Percentiles rank a stretch among this genome's conserved stretches.
phyloP scores from a whole-genome alignment of 352 stramenopile species.

The Elongisporangium prolatum region DNA sequence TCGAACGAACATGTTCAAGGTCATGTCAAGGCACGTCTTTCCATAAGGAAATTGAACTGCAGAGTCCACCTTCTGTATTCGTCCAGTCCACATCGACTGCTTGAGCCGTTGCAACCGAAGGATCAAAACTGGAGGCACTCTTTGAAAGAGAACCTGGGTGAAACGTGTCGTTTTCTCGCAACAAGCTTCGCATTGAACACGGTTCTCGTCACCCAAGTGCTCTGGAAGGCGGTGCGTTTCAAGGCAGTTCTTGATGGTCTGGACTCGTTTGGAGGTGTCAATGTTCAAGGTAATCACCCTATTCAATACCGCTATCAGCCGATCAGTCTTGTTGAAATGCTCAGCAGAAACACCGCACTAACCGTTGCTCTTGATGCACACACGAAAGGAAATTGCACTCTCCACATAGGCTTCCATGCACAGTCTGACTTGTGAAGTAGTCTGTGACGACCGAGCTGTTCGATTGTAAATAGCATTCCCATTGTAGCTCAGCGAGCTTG shows the following conservation, averaged over 20 bases:
- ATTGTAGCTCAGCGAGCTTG: slow-evolving; percentile 52
- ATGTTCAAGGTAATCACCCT: slow-evolving; percentile 68
- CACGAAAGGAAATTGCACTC: slow-evolving; percentile 69
- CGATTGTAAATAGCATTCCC: slow-evolving; percentile 46
- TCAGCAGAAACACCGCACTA: not conserved
- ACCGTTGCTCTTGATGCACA: slow-evolving; percentile 57
- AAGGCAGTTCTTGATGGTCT: slow-evolving; percentile 52
- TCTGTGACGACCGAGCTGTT: slow-evolving; percentile 68
- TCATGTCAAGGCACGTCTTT: slow-evolving; percentile 48
- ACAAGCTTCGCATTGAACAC: slow-evolving; percentile 63
- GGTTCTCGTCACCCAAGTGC: slow-evolving; percentile 54
- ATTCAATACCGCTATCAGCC: not conserved
- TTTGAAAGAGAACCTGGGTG: slow-evolving; percentile 72
- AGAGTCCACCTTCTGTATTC: slow-evolving; percentile 48
- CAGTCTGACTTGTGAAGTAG: slow-evolving; percentile 67
- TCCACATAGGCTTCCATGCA: slow-evolving; percentile 74
- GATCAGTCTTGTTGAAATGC: not conserved
- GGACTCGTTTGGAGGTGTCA: slow-evolving; percentile 20
- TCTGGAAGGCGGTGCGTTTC: slow-evolving; percentile 49
- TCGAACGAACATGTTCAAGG: slow-evolving; percentile 57
- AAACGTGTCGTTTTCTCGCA: slow-evolving; percentile 69
- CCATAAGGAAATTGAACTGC: slow-evolving; percentile 55
- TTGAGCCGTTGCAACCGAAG: slow-evolving; percentile 74
- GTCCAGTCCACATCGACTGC: slow-evolving; percentile 23
- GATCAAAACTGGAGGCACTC: slow-evolving; percentile 41